Conservation (phyloP, 176 grass and related monocot genomes). For the Secale cereale region DNA sequence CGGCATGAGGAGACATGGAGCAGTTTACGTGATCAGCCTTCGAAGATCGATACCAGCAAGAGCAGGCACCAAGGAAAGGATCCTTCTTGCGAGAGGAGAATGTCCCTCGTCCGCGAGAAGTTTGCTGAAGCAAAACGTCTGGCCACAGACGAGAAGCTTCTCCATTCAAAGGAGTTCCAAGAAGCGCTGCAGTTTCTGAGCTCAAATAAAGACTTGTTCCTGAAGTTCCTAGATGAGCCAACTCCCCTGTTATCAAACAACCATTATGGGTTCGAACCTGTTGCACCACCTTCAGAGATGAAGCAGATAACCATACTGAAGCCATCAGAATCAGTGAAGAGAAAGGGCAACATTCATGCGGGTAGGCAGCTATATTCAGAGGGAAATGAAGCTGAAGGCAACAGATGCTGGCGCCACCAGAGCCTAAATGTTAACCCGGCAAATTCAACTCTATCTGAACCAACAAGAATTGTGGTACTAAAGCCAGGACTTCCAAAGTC, state of each 20-base stretch:
- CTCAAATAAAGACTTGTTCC: conserved; percentile 89
- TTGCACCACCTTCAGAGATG: conserved; percentile 47
- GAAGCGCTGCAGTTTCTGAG: conserved; percentile 89
- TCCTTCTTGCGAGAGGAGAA: conserved; percentile 65
- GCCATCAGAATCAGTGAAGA: conserved; percentile 62
- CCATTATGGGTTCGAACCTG: conserved; percentile 33
- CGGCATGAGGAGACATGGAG: conserved; percentile 22
- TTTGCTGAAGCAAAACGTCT: conserved; percentile 88
- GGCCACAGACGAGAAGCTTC: conserved; percentile 78
- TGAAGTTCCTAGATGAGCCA: conserved; percentile 89
- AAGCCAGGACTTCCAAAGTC: conserved; percentile 58
- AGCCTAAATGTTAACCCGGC: conserved; percentile 31
- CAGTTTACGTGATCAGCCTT: conserved; percentile 31
- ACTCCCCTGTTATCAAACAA: conserved; percentile 58
- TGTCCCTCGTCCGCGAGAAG: conserved; percentile 78
- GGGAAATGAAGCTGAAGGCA: conserved; percentile 37
- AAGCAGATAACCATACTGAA: conserved; percentile 92
- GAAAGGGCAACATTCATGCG: conserved; percentile 26
- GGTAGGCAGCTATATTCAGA: conserved; percentile 51
- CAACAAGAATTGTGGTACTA: conserved; percentile 92
- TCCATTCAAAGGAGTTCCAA: conserved; percentile 89
- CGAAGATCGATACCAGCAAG: conserved; percentile 29
- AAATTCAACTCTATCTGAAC: conserved; percentile 52
- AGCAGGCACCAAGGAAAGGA: conserved; percentile 33
- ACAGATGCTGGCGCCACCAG: conserved; percentile 33